A percentile compares a stretch with the other conserved stretches of the same genome.
Evolutionary conservation across 1,284 basidiomycete genomes (phyloP).

Genomic region (Porodaedalea pini): DNA sequence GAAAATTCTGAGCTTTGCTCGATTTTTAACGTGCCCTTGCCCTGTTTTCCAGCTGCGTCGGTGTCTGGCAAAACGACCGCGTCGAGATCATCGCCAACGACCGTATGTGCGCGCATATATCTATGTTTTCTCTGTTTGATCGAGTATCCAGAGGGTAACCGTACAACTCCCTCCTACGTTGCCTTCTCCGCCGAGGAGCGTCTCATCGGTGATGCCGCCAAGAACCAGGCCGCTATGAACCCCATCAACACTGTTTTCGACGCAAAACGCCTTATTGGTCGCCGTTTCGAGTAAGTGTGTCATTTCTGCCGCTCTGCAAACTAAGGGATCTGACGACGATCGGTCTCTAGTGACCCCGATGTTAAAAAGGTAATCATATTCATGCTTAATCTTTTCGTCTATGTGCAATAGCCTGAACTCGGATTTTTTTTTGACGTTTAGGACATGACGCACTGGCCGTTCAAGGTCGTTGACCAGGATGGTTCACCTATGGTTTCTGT

Average conservation of each 20-base stretch:
- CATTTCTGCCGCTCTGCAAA: background rate
- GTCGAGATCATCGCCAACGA: constrained; percentile 99
- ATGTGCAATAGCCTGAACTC: too few relatives aligned
- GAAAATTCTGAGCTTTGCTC: constrained; percentile 20
- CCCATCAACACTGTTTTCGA: constrained; percentile 95
- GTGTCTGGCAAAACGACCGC: constrained; percentile 98
- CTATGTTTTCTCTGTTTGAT: constrained; percentile 19
- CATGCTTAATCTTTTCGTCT: constrained; percentile 12
- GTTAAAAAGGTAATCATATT: constrained; percentile 66
- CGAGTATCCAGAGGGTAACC: constrained; percentile 83
- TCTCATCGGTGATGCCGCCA: constrained; percentile 98
- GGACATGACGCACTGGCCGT: constrained; percentile 93
- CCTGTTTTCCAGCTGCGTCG: constrained; percentile 67
- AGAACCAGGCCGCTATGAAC: constrained; percentile 97
- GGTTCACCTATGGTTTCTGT: constrained; percentile 97
- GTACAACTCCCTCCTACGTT: constrained; percentile 98
- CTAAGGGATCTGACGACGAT: constrained; percentile 14
- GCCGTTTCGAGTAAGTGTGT: constrained; percentile 81
- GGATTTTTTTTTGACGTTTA: too few relatives aligned
- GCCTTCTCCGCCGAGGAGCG: constrained; percentile 97
- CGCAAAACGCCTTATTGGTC: constrained; percentile 96
- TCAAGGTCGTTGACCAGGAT: constrained; percentile 89
- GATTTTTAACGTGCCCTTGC: constrained; percentile 7
- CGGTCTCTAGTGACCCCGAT: constrained; percentile 64
- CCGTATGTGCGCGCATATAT: constrained; percentile 49